These are phyloP conservation scores for Chiua virens DNA, from an alignment of 768 basidiomycete genomes.

Conservation along the genomic window DNA sequence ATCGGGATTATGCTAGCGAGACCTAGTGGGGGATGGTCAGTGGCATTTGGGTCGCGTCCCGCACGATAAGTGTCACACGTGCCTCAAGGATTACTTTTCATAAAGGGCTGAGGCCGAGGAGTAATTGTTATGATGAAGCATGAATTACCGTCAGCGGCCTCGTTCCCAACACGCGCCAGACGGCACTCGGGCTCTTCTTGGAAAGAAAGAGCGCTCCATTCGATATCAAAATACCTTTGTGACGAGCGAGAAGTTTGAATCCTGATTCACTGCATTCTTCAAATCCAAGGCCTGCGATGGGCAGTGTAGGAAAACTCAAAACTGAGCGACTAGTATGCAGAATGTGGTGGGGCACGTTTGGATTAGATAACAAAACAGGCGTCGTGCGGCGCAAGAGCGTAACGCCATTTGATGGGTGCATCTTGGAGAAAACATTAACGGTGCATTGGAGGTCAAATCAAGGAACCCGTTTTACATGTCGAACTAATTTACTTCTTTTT, in stretches of 20 bases:
- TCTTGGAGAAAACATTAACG: constrained; percentile 25
- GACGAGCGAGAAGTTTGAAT: background rate
- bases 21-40: constrained; percentile 1
- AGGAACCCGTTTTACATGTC: constrained; percentile 19
- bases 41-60: background rate
- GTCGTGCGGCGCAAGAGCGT: constrained; percentile 18
- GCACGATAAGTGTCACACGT: constrained; percentile 18
- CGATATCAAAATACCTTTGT: background rate
- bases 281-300: background rate
- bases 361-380: constrained; percentile 31
- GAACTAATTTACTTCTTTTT: constrained; percentile 59
- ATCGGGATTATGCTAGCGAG: background rate
- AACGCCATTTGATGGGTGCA: constrained; percentile 17
- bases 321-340: constrained; percentile 16
- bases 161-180: constrained; percentile 29
- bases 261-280: constrained; percentile 1
- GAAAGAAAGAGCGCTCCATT: constrained; percentile 1
- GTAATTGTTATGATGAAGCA: constrained; percentile 20
- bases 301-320: background rate
- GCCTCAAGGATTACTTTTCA: constrained; percentile 14
- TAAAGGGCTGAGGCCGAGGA: constrained; percentile 23
- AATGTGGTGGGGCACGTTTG: constrained; percentile 1
- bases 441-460: constrained; percentile 13
- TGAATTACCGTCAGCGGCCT: constrained; percentile 29
- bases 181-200: constrained; percentile 10